Conservation (phyloP, 2,329 filamentous ascomycete species). For the Lachnellula willkommii region DNA sequence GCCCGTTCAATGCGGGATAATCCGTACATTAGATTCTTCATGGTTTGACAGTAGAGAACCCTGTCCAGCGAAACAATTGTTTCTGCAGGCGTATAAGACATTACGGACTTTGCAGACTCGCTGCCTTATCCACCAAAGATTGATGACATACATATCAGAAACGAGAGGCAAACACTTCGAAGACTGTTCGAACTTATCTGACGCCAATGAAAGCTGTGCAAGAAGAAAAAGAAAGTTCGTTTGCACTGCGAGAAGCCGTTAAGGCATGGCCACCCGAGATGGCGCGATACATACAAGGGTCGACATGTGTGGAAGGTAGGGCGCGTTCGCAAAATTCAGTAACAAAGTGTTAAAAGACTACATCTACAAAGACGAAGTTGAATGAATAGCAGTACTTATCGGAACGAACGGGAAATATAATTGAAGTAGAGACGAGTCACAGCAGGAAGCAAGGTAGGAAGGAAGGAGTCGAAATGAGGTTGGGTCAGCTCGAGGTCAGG, state of each 20-base stretch:
- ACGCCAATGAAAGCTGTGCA: slow-evolving; percentile 49
- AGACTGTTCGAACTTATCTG: slow-evolving; percentile 58
- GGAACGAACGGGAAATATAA: too few relatives aligned
- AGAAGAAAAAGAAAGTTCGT: slow-evolving; percentile 65
- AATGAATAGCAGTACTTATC: too few relatives aligned
- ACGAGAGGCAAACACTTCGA: slow-evolving; percentile 59
- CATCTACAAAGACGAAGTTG: not conserved
- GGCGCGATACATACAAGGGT: slow-evolving; percentile 70
- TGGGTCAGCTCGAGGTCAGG: too few relatives aligned
- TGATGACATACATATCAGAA: slow-evolving; percentile 64
- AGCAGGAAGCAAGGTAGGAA: not conserved
- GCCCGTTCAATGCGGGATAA: slow-evolving; percentile 41
- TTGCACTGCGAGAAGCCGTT: slow-evolving; percentile 66
- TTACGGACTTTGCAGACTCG: slow-evolving; percentile 43
- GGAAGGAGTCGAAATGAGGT: too few relatives aligned
- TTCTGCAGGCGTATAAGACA: slow-evolving; percentile 68
- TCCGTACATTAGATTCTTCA: slow-evolving; percentile 36
- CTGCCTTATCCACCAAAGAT: slow-evolving; percentile 70
- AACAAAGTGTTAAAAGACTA: slow-evolving; percentile 10
- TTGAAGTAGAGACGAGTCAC: not conserved
- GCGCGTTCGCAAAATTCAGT: slow-evolving; percentile 45
- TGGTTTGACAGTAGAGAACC: slow-evolving; percentile 35
- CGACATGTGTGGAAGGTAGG: slow-evolving; percentile 59
- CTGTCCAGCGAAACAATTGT: slow-evolving; percentile 59
- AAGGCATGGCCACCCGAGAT: slow-evolving; percentile 76